Evolutionary conservation across 352 stramenopile species (phyloP).

Genomic region (Phytophthora pini): DNA sequence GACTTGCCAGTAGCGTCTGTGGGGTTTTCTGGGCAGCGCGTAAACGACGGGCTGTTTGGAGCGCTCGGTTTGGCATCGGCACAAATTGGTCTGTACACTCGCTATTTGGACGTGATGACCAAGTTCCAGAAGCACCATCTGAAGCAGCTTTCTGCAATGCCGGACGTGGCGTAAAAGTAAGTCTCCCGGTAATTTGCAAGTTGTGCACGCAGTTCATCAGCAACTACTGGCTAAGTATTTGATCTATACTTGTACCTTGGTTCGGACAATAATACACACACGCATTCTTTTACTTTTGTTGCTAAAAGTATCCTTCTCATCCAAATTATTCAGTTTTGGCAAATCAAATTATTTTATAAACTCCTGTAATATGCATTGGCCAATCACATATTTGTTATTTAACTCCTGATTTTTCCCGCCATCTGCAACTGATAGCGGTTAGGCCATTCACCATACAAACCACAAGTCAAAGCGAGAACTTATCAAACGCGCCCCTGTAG

Average conservation of each 20-base stretch:
- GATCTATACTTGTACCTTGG: too few species aligned
- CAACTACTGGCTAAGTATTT: neutral
- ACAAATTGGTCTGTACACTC: constrained; percentile 51
- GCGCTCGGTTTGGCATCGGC: constrained; percentile 53
- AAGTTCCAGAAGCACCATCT: constrained; percentile 40
- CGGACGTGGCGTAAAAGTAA: constrained; percentile 29
- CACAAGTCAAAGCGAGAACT: constrained; percentile 2
- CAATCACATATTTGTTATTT: constrained; percentile 27
- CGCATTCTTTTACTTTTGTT: too few species aligned
- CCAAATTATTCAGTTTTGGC: too few species aligned
- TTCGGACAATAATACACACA: too few species aligned
- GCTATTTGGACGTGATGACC: constrained; percentile 54
- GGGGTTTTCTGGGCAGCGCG: constrained; percentile 46
- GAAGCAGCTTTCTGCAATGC: constrained; percentile 18
- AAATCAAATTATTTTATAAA: too few species aligned
- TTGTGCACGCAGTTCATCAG: neutral
- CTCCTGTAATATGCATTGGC: neutral
- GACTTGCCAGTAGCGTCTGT: constrained; percentile 64
- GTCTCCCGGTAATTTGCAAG: neutral
- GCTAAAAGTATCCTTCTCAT: too few species aligned
- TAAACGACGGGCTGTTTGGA: constrained; percentile 60
- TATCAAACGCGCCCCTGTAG: constrained; percentile 16
- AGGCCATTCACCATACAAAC: constrained; percentile 19
- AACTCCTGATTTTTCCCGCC: constrained; percentile 44
- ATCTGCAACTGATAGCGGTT: constrained; percentile 18